These are phyloP conservation scores for Eremothecium sinecaudum DNA, from an alignment of 1,139 yeast species.

Conservation along the genomic window DNA sequence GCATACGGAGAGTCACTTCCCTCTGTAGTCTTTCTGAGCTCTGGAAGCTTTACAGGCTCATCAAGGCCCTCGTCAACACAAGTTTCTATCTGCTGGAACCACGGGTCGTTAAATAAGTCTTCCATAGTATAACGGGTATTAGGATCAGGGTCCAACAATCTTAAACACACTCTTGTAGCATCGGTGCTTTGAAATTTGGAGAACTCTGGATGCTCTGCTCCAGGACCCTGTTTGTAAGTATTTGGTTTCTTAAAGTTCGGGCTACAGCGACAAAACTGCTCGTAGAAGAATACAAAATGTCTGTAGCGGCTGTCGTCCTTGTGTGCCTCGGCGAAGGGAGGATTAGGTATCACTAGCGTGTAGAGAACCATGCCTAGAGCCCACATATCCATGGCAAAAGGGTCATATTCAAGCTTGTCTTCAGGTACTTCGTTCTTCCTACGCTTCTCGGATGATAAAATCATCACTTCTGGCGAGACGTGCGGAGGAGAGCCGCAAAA, in stretches of 20 bases:
- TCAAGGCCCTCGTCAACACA: slow-evolving; percentile 34
- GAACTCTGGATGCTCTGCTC: slow-evolving; percentile 57
- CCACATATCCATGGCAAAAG: slow-evolving; percentile 65
- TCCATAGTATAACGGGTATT: slow-evolving; percentile 46
- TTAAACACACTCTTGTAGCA: slow-evolving; percentile 66
- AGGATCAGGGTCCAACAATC: slow-evolving; percentile 57
- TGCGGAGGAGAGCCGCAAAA: slow-evolving; percentile 76
- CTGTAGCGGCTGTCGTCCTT: slow-evolving; percentile 45
- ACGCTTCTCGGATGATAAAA: slow-evolving; percentile 34
- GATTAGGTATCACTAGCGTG: slow-evolving; percentile 48
- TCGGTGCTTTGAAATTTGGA: slow-evolving; percentile 48
- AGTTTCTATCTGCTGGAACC: slow-evolving; percentile 53
- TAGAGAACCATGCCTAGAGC: slow-evolving; percentile 59
- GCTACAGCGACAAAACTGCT: slow-evolving; percentile 41
- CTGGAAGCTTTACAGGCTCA: slow-evolving; percentile 18
- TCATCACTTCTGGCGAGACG: slow-evolving; percentile 68
- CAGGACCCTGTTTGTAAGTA: slow-evolving; percentile 48
- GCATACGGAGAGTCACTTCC: slow-evolving; percentile 10
- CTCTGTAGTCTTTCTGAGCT: slow-evolving; percentile 17
- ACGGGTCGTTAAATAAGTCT: slow-evolving; percentile 50
- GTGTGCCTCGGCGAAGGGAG: slow-evolving; percentile 51
- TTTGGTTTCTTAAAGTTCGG: slow-evolving; percentile 45
- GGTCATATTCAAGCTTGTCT: slow-evolving; percentile 43
- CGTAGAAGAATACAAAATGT: slow-evolving; percentile 48
- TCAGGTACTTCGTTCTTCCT: slow-evolving; percentile 18